Percentiles rank a stretch among this genome's conserved stretches.
phyloP scores from a whole-genome alignment of 2,329 filamentous ascomycete species.

The Aspergillus pseudotamarii region DNA sequence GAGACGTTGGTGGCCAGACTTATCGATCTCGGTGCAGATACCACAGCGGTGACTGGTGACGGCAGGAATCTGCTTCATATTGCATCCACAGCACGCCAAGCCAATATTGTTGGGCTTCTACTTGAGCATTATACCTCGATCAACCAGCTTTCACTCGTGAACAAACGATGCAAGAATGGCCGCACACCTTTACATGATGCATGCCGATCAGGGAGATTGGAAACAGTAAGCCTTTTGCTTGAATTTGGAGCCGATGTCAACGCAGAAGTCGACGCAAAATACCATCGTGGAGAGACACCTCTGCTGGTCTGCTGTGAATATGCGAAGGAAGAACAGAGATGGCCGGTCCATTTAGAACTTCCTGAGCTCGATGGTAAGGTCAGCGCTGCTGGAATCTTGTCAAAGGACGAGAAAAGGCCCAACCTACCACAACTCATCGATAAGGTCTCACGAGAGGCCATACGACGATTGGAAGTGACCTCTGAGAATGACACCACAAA shows the following conservation, averaged over 20 bases:
- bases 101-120: slow-evolving; percentile 22
- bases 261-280: neutral
- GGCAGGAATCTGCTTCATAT: slow-evolving; percentile 26
- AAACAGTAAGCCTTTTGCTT: slow-evolving; percentile 22
- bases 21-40: slow-evolving; percentile 20
- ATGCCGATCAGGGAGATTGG: slow-evolving; percentile 23
- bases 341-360: slow-evolving; percentile 4
- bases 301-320: slow-evolving; percentile 15
- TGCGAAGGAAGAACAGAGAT: slow-evolving; percentile 13
- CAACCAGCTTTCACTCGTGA: slow-evolving; percentile 11
- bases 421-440: neutral
- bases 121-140: slow-evolving; percentile 17
- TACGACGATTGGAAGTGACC: neutral
- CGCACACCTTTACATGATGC: slow-evolving; percentile 25
- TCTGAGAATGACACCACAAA: neutral
- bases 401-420: neutral
- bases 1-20: slow-evolving; percentile 20
- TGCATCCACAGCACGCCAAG: slow-evolving; percentile 20
- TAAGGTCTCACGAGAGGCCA: neutral
- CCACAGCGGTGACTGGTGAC: slow-evolving; percentile 17
- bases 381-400: neutral
- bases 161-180: slow-evolving; percentile 15
- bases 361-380: neutral
- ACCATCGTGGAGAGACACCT: slow-evolving; percentile 3
- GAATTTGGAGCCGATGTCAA: slow-evolving; percentile 19